Percentiles rank a stretch among this genome's conserved stretches.
Conservation (phyloP, 2,329 filamentous ascomycete genomes). For the Colletotrichum sp. region DNA sequence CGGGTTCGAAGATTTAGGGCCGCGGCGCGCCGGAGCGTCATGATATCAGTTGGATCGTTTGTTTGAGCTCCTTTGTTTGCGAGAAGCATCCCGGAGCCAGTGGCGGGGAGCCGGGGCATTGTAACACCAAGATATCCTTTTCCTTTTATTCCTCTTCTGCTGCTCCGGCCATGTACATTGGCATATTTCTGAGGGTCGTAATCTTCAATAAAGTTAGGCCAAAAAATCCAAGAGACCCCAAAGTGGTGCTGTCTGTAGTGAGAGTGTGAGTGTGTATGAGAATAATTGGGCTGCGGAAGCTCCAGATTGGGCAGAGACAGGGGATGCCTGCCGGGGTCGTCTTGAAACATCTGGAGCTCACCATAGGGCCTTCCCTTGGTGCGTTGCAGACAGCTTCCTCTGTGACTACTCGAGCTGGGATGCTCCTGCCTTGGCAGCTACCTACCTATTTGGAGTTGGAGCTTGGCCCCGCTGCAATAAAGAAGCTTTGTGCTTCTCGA, state of each 20-base stretch:
- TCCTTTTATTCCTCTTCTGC: conserved; percentile 20
- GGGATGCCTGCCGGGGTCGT: conserved; percentile 2
- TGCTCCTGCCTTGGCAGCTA: not conserved
- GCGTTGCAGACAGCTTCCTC: not conserved
- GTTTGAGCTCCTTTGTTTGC: conserved; percentile 12
- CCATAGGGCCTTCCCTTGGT: not conserved
- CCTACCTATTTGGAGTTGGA: not conserved
- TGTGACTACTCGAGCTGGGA: not conserved
- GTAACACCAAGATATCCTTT: conserved; percentile 23
- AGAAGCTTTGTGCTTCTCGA: not conserved
- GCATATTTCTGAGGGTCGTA: conserved; percentile 11
- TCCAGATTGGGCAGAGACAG: not conserved
- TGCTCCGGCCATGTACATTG: conserved; percentile 18
- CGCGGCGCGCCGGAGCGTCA: conserved; percentile 6
- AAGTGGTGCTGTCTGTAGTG: not conserved
- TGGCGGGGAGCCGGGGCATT: conserved; percentile 20
- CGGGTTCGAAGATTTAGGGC: not conserved
- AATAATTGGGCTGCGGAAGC: not conserved
- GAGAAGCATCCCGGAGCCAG: conserved; percentile 17
- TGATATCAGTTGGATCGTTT: conserved; percentile 19
- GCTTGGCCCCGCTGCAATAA: conserved; percentile 3
- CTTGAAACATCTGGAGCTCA: conserved; percentile 3
- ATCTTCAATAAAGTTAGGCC: conserved; percentile 5
- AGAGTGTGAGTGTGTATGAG: not conserved
- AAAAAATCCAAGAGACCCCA: not conserved